Evolutionary conservation across 2,329 filamentous ascomycete genomes (phyloP), one percentile per base, ranked within the genome.

Genomic region (Coniella lustricola): DNA sequence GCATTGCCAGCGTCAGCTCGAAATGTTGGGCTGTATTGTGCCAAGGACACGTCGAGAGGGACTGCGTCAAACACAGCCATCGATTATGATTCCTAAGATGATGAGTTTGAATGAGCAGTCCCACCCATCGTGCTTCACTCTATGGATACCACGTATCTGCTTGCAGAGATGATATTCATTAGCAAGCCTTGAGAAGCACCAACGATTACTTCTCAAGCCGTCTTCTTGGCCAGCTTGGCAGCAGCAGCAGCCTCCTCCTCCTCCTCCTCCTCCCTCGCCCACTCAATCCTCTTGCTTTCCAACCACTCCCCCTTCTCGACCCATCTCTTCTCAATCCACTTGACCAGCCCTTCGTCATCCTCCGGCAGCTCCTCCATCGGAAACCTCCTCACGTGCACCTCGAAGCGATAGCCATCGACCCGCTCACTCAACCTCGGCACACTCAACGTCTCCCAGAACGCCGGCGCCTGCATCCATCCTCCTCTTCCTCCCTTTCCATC

Each of bases 271-370:
- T 54, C 54, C 8, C 61, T 60, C 36, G 34, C 49, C 71, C 70
- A 74, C 57, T 71, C 64, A 17, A 60, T 55, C 51, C 65, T 67
- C 56, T 70, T 69, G 35, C 53, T 58, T 49, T 77, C 73, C 22
- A 79, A 59, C 65, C 69, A 75, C 48, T 71, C 62, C 2, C 74
- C 75, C 59, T 78, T 79, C 56, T 74, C 72, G 21, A 77, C 56
- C 74, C 74, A 78, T 33, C 70, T 59, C 47, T 68, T 62, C 61
- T 79, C 74, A 18, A 79, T 60, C 76, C 75, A 79, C 52, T 66
- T 68, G 10, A 70, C 71, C 48, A 77, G 59, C 48, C 66, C 71
- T 18, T 67, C 69, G 45, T 77, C 74, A n/a, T 61, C 68, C 14
- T 64, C 52, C 14, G 73, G 74, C 38, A 77, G 61, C 32, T 72